Conservation (phyloP, 1,284 basidiomycete species). For the Puccinia sorghi region DNA sequence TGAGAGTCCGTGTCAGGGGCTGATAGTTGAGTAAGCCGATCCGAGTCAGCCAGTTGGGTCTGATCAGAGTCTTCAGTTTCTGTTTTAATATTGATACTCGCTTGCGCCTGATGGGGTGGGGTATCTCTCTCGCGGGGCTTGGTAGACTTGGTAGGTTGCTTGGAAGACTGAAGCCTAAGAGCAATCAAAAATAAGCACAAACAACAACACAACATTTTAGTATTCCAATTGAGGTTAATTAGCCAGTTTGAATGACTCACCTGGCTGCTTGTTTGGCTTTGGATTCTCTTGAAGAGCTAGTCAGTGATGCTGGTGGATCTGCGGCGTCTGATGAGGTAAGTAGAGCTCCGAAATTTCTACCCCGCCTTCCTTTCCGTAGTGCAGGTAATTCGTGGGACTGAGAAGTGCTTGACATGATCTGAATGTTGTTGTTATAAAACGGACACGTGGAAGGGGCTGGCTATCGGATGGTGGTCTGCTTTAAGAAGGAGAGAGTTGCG, state of each 20-base stretch:
- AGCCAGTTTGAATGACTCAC: not conserved
- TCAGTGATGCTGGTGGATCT: not conserved
- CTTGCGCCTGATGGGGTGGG: not conserved
- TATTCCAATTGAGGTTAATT: no score
- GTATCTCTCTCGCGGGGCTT: not conserved
- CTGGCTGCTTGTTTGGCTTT: not conserved
- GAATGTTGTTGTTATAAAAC: not conserved
- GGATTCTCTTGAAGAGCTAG: not conserved
- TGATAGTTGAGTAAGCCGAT: not conserved
- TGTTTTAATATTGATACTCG: not conserved
- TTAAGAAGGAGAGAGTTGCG: no score
- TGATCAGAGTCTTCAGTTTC: not conserved
- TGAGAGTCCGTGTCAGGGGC: not conserved
- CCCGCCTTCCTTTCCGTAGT: constrained; percentile 15
- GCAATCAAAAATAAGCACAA: not conserved
- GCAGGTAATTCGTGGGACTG: constrained; percentile 1
- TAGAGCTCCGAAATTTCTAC: constrained; percentile 9
- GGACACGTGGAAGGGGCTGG: no score
- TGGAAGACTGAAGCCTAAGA: constrained; percentile 1
- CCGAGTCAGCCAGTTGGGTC: not conserved
- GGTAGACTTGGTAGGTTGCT: not conserved
- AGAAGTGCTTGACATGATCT: constrained; percentile 5
- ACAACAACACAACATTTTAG: not conserved
- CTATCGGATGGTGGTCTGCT: no score
- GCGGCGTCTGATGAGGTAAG: not conserved